Evolutionary conservation across 345 rosid species (phyloP), one percentile per base, ranked within the genome.

Genomic region (Erodium maritimum): DNA sequence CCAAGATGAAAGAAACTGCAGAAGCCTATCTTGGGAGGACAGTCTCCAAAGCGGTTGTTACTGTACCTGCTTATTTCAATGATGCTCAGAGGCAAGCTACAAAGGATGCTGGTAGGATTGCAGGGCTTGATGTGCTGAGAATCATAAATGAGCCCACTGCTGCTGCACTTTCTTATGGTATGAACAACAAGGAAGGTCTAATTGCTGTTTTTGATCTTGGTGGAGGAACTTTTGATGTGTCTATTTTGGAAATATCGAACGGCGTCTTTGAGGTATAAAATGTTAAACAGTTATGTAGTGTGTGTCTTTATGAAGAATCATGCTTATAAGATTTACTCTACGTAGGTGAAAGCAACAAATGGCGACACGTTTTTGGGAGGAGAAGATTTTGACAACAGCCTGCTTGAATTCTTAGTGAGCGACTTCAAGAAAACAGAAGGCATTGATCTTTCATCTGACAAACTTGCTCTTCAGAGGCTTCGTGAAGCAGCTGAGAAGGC

Each of bases 61-160:
- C 97, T 1, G 97, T 90, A 21, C 97, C 97, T 0, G 97, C 97
- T 34, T 90, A 90, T 68, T 90, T 90, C 66, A 90, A 90, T 58
- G 97, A 90, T 80, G 97, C 97, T 46, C 95, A 90, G 68, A 76
- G 97, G 65, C 97, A 90, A 68, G 97, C 97, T 22, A 87, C 97
- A 0, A 90, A 90, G 64, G 97, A 90, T 77, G 97, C 97, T 59
- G 97, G 97, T 48, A 83, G 84, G 58, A 90, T 90, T 63, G 84
- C 97, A 18, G 95, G 97, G 52, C 83, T 90, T 23, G 93, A 90
- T 52, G 97, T 90, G 1, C 81, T 85, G 72, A 83, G 95, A 68
- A 90, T 90, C 25, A 90, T 90, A 19, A 90, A 90, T 21, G 97
- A 90, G 65, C 97, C 97, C 0, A 90, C 95, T 17, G 97, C 97